Percentiles rank a stretch among this genome's conserved stretches.
Conservation (phyloP, 169 alveolate species). For the Amoebophrya sp. region DNA sequence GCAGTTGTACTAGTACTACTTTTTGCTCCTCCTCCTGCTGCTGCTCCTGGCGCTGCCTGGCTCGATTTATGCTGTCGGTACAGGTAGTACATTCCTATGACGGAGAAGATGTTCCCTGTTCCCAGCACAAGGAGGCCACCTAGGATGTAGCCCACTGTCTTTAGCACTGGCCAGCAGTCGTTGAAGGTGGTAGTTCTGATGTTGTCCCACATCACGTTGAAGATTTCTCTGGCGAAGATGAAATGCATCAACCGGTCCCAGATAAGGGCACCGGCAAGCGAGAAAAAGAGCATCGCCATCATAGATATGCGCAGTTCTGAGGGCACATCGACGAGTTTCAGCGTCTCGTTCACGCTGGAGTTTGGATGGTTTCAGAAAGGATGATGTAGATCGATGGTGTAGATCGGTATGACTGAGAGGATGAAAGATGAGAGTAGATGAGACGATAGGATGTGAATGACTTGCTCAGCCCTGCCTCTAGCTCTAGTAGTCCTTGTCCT, state of each 20-base stretch:
- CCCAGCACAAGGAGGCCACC: constrained; percentile 10
- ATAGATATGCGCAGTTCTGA: not conserved
- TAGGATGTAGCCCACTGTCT: not conserved
- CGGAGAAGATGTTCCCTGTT: not conserved
- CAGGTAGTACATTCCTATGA: not conserved
- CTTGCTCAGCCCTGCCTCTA: too few relatives aligned
- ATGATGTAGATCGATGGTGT: not conserved
- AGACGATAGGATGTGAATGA: too few relatives aligned
- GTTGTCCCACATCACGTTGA: constrained; percentile 14
- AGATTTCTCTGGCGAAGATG: not conserved
- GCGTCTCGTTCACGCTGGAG: constrained; percentile 13
- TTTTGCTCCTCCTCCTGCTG: not conserved
- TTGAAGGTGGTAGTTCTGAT: not conserved
- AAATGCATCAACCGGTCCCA: not conserved
- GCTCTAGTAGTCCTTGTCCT: too few relatives aligned
- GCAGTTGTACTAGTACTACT: not conserved
- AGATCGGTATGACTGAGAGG: not conserved
- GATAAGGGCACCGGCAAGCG: not conserved
- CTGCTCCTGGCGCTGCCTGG: not conserved
- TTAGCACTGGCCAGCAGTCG: not conserved
- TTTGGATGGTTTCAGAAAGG: not conserved
- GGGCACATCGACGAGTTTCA: not conserved
- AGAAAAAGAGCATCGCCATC: not conserved
- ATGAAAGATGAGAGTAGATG: too few relatives aligned
- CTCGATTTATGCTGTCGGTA: not conserved